These are phyloP conservation scores for Pichia sp. DNA, from an alignment of 1,139 yeast species.

Conservation along the genomic window DNA sequence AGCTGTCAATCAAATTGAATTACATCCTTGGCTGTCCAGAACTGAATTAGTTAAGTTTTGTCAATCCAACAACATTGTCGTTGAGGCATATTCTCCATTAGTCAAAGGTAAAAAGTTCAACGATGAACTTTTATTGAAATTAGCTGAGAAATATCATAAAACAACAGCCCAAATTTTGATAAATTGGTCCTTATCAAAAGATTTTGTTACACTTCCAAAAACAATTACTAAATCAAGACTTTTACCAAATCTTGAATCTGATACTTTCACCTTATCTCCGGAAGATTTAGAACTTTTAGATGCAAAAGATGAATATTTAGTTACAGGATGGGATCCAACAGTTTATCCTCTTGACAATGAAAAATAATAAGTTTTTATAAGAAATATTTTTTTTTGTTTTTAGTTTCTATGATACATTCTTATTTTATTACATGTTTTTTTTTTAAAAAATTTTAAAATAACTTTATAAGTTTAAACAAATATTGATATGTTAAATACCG, in stretches of 20 bases:
- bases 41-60: constrained; percentile 34
- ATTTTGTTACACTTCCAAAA: constrained; percentile 63
- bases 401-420: no score
- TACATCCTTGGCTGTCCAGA: constrained; percentile 46
- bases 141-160: constrained; percentile 35
- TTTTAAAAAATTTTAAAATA: no score
- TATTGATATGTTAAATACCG: no score
- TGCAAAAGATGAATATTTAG: constrained; percentile 19
- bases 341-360: constrained; percentile 22
- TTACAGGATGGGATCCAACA: constrained; percentile 31
- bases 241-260: constrained; percentile 31
- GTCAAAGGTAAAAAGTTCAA: constrained; percentile 43
- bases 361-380: background rate
- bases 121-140: constrained; percentile 41
- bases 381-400: no score
- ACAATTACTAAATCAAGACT: constrained; percentile 50
- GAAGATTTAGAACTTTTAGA: constrained; percentile 28
- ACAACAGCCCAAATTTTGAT: constrained; percentile 40
- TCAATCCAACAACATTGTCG: constrained; percentile 31
- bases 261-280: constrained; percentile 34
- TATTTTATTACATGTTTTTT: no score
- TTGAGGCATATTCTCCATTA: constrained; percentile 56
- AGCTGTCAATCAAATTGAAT: constrained; percentile 45
- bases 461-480: no score
- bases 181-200: constrained; percentile 44